Conservation (phyloP, 495 filamentous ascomycete genomes). For the Trypethelium eluteriae region DNA sequence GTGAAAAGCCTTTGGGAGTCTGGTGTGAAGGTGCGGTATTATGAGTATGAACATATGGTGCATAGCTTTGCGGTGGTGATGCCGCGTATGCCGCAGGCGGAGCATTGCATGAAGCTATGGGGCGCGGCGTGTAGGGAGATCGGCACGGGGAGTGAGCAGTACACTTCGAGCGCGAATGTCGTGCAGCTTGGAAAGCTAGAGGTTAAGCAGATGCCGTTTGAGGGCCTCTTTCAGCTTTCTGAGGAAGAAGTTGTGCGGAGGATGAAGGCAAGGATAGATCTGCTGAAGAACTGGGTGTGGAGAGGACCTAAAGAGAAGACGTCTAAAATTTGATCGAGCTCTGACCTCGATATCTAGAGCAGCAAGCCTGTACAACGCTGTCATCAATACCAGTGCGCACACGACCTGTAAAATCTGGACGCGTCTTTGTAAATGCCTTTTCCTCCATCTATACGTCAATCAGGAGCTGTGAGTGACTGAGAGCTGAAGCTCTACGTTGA, state of each 20-base stretch:
- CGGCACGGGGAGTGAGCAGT: background rate
- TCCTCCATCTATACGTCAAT: background rate
- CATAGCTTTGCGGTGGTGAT: constrained; percentile 6
- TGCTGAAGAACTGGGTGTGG: background rate
- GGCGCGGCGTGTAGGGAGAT: background rate
- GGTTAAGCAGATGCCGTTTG: background rate
- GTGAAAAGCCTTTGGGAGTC: background rate
- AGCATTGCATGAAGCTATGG: constrained; percentile 10
- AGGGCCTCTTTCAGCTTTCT: background rate
- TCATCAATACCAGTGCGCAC: background rate
- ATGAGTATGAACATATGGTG: constrained; percentile 2
- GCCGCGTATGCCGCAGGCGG: background rate
- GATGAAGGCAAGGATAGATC: constrained; percentile 1
- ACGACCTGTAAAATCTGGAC: too few species aligned
- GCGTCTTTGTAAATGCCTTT: background rate
- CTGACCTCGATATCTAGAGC: background rate
- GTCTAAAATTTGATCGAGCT: background rate
- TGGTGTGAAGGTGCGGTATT: background rate
- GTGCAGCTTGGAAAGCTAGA: background rate
- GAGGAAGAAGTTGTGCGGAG: background rate
- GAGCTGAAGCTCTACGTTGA: background rate
- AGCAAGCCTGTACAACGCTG: background rate
- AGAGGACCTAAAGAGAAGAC: background rate
- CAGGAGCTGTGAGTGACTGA: background rate
- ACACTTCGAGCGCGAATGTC: background rate